phyloP scores from a whole-genome alignment of 768 basidiomycete genomes.

The Russula foetens region DNA sequence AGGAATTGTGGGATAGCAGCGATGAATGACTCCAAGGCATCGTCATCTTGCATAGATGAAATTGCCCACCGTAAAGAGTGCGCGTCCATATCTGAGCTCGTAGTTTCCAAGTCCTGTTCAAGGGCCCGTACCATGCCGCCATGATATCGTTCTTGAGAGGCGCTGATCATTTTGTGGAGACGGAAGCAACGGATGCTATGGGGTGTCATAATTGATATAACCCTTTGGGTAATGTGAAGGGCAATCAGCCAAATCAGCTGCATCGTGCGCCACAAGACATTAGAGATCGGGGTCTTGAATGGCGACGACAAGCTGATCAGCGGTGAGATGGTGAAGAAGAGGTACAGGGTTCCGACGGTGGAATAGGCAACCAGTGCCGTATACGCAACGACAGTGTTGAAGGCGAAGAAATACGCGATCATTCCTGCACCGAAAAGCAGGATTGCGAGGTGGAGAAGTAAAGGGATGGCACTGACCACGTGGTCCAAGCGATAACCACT shows the following conservation, averaged over 20 bases:
- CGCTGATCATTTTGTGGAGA: slow-evolving; percentile 1
- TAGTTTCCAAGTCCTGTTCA: neutral
- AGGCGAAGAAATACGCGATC: slow-evolving; percentile 4
- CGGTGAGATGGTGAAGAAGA: slow-evolving; percentile 9
- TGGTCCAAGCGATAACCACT: neutral
- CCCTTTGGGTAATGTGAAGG: neutral
- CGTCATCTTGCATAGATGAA: neutral
- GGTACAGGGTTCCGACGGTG: neutral
- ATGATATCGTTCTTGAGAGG: slow-evolving; percentile 3
- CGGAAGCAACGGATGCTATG: neutral
- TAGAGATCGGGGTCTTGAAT: slow-evolving; percentile 15
- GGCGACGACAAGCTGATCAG: slow-evolving; percentile 11
- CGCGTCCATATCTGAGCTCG: neutral
- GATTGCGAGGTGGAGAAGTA: slow-evolving; percentile 15
- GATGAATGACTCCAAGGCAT: slow-evolving; percentile 11
- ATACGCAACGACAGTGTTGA: slow-evolving; percentile 11
- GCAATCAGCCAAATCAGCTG: neutral
- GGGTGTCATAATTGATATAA: neutral
- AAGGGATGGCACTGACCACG: slow-evolving; percentile 1
- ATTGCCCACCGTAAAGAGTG: slow-evolving; percentile 4
- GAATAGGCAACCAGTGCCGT: neutral
- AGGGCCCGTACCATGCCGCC: slow-evolving; percentile 7
- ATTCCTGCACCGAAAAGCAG: slow-evolving; percentile 15
- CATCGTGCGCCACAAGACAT: slow-evolving; percentile 1
- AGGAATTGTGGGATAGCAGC: slow-evolving; percentile 13